Base-by-base conservation (phyloP, 441 rosid genomes). In the Croton laevigatus region DNA sequence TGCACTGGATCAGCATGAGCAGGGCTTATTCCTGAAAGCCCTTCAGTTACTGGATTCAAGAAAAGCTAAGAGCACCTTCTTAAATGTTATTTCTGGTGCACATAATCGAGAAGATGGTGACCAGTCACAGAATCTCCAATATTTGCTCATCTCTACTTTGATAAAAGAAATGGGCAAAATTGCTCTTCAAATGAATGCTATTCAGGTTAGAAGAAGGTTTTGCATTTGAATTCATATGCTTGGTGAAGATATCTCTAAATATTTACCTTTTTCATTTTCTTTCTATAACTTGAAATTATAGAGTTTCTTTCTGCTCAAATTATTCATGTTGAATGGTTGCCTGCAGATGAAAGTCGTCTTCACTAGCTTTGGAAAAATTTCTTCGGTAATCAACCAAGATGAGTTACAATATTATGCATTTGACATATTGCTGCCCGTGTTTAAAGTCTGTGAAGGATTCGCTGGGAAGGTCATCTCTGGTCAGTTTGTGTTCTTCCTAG, bases 391-490 rank as follows among this genome's bases (percentile, higher is more conserved):
- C 65, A 70, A 65, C 73, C 82, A 73, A 62, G 89, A 81, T 55
- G 90, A 83, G 34, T 81, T 84, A 20, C 75, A 73, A 71, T 83
- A 53, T 62, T 87, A 85, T 61, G 96, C 88, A 60, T 77, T 20
- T 64, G 81, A 81, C 69, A 87, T 96, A 81, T 82, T 96, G 67
- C 80, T 87, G 46, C 95, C 97, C 0, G 54, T 90, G 70, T 96
- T 87, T 83, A 96, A 96, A 90, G 90, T 96, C 52, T 86, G 85
- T 23, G 97, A 96, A 88, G 97, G 95, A 75, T 87, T 76, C 76
- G 76, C 98, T 14, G 99, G 97, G 70, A 93, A 85, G 79, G 79
- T 80, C 70, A 78, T 93, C 65, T 61, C 85, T 44, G 98, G 97
- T 95, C 72, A 71, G 89, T 70, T 77, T 42, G 54, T 20, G 54